phyloP scores from a whole-genome alignment of 2,329 filamentous ascomycete species.

The Zelopaecilomyces penicillatus region DNA sequence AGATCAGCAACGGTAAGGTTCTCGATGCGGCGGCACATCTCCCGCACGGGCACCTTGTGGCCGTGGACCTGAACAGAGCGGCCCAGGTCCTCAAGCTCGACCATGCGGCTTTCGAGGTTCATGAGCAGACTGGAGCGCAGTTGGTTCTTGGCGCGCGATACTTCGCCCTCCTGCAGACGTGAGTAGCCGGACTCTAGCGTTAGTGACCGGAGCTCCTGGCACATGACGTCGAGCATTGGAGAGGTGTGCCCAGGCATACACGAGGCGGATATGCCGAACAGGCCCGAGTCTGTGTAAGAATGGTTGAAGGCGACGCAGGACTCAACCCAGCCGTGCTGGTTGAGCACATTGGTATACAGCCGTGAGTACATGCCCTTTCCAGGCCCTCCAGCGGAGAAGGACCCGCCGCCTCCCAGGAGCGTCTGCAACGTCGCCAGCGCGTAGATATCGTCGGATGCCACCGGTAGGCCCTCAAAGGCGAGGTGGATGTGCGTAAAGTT shows the following conservation, averaged over 20 bases:
- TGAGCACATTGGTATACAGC: conserved; percentile 94
- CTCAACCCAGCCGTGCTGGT: conserved; percentile 97
- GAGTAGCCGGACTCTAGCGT: conserved; percentile 68
- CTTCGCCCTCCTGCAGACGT: conserved; percentile 65
- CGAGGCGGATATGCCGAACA: conserved; percentile 87
- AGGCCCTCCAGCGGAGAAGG: conserved; percentile 91
- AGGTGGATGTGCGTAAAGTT: conserved; percentile 89
- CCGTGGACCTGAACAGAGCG: conserved; percentile 96
- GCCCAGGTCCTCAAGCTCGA: conserved; percentile 92
- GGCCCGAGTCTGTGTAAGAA: conserved; percentile 88
- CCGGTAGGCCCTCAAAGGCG: conserved; percentile 89
- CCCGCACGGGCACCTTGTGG: conserved; percentile 77
- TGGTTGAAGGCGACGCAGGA: conserved; percentile 95
- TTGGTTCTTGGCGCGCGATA: conserved; percentile 93
- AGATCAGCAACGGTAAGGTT: conserved; percentile 71
- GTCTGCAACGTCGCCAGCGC: conserved; percentile 92
- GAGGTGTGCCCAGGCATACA: conserved; percentile 72
- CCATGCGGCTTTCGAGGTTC: conserved; percentile 96
- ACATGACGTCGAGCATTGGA: conserved; percentile 91
- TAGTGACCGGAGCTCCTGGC: conserved; percentile 73
- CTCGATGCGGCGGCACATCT: conserved; percentile 89
- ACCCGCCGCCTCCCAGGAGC: conserved; percentile 88
- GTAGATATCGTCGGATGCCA: conserved; percentile 88
- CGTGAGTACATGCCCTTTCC: conserved; percentile 99
- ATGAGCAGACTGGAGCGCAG: conserved; percentile 82